Evolutionary conservation across 2,329 filamentous ascomycete species (phyloP).

Genomic region (Microdochium nivale): DNA sequence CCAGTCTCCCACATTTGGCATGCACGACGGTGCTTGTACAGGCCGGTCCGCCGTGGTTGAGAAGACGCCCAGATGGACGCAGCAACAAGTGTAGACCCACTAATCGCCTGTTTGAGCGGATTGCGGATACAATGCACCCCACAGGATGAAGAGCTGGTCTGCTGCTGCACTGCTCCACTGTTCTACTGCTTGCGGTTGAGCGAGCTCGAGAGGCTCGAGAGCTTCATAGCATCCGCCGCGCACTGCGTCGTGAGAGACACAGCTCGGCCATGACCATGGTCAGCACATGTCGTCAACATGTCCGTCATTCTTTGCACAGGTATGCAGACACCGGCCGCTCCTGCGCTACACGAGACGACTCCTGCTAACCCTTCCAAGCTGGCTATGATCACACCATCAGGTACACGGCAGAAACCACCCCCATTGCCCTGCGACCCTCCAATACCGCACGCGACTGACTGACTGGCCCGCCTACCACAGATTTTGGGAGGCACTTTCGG

Average conservation of each 20-base stretch:
- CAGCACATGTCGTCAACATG: conserved; percentile 25
- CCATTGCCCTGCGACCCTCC: not conserved
- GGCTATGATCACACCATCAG: conserved; percentile 57
- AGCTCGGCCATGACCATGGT: not conserved
- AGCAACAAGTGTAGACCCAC: too few species aligned
- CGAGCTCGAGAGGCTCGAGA: not conserved
- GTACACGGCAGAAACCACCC: conserved; percentile 24
- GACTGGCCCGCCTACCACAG: conserved; percentile 34
- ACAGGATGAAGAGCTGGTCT: too few species aligned
- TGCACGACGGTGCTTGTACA: too few species aligned
- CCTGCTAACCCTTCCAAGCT: conserved; percentile 27
- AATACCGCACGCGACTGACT: not conserved
- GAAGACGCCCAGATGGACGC: too few species aligned
- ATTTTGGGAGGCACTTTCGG: conserved; percentile 97
- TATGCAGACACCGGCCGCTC: conserved; percentile 19
- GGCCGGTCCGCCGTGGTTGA: too few species aligned
- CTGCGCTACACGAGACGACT: not conserved
- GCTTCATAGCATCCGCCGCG: not conserved
- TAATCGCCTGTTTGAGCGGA: too few species aligned
- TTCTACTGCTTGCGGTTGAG: too few species aligned
- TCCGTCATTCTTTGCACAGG: conserved; percentile 56
- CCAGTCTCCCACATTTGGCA: too few species aligned
- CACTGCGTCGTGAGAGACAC: not conserved
- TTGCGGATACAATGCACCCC: too few species aligned
- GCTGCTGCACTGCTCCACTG: too few species aligned